These are phyloP conservation scores for Venustampulla echinocandica DNA, from an alignment of 495 filamentous ascomycete genomes.

Conservation along the genomic window DNA sequence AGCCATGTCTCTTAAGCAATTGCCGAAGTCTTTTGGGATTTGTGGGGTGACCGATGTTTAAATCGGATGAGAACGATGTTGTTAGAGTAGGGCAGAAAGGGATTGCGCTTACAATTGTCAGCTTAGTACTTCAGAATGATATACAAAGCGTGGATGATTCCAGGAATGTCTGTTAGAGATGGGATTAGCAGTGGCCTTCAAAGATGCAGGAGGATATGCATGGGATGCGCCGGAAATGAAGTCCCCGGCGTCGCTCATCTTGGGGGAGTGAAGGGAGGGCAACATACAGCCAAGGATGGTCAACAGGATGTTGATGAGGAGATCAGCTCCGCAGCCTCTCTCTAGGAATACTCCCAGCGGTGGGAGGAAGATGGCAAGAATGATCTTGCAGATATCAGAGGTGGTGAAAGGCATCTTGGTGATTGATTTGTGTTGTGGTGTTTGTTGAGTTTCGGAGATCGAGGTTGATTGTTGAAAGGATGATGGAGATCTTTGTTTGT, in stretches of 20 bases:
- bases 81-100: background rate
- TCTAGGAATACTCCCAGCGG: slow-evolving; percentile 89
- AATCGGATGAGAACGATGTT: background rate
- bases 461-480: background rate
- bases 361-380: slow-evolving; percentile 78
- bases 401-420: slow-evolving; percentile 48
- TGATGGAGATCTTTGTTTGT: background rate
- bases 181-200: too few species aligned
- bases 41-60: background rate
- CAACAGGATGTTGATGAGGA: background rate
- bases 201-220: too few species aligned
- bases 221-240: slow-evolving; percentile 72
- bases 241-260: slow-evolving; percentile 63
- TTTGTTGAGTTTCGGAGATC: background rate
- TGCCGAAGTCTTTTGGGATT: too few species aligned
- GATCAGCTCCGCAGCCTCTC: slow-evolving; percentile 2
- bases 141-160: slow-evolving; percentile 67
- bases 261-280: too few species aligned
- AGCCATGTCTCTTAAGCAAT: too few species aligned
- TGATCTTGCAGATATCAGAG: slow-evolving; percentile 79
- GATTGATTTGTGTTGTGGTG: background rate
- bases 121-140: slow-evolving; percentile 44
- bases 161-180: slow-evolving; percentile 72
- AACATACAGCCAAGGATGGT: background rate
- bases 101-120: background rate